A percentile compares a stretch with the other conserved stretches of the same genome.
Evolutionary conservation across 495 filamentous ascomycete species (phyloP).

Genomic region (Polyplosphaeria fusca): DNA sequence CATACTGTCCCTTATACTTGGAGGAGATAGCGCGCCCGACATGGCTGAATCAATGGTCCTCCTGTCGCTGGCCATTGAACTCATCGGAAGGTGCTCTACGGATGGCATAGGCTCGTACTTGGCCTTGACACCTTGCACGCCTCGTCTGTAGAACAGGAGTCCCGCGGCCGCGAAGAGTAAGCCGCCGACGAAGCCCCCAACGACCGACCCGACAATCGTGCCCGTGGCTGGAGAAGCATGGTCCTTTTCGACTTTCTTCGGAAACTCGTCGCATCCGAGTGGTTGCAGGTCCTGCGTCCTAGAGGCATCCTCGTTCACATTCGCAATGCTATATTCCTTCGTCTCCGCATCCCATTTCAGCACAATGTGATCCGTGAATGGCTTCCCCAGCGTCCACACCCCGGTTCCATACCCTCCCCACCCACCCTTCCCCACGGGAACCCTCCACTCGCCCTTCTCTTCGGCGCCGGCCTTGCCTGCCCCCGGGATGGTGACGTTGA

Average conservation of each 20-base stretch:
- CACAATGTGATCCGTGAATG: constrained; percentile 7
- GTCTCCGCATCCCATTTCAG: constrained; percentile 5
- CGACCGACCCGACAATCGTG: neutral
- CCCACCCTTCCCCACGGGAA: constrained; percentile 6
- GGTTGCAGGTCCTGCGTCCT: neutral
- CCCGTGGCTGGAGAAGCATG: neutral
- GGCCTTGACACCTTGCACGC: neutral
- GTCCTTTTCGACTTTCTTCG: neutral
- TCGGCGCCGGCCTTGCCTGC: neutral
- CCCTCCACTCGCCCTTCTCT: constrained; percentile 2
- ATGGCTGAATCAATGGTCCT: neutral
- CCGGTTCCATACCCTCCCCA: constrained; percentile 7
- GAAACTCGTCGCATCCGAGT: constrained; percentile 6
- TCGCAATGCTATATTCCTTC: constrained; percentile 8
- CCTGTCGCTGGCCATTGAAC: neutral
- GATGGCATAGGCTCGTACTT: constrained; percentile 1
- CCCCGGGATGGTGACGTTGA: constrained; percentile 8
- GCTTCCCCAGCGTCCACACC: constrained; percentile 3
- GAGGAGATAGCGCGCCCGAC: neutral
- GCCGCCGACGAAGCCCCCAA: constrained; percentile 6
- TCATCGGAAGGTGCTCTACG: constrained; percentile 1
- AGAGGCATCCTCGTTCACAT: neutral
- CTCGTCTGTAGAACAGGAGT: constrained; percentile 2
- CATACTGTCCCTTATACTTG: neutral
- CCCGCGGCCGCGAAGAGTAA: neutral